phyloP scores from a whole-genome alignment of 495 filamentous ascomycete genomes.

The Talaromyces liani region DNA sequence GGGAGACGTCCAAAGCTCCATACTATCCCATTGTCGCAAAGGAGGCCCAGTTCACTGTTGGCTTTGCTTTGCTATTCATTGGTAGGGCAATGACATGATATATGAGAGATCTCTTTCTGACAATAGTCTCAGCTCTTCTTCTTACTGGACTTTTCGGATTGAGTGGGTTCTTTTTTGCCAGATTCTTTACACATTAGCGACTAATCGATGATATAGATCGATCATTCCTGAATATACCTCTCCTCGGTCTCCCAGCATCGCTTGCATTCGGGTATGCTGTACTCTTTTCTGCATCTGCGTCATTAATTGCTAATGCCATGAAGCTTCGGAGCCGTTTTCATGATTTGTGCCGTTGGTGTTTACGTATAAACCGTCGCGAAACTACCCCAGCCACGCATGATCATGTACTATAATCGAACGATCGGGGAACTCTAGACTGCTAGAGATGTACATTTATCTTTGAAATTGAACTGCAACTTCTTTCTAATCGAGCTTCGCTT shows the following conservation, averaged over 20 bases:
- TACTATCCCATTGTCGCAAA: slow-evolving; percentile 78
- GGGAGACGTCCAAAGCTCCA: slow-evolving; percentile 81
- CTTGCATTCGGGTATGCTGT: slow-evolving; percentile 75
- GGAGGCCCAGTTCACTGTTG: slow-evolving; percentile 74
- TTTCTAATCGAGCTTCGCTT: not conserved
- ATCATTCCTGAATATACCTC: slow-evolving; percentile 64
- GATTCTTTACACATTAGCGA: not conserved
- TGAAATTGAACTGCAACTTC: slow-evolving; percentile 9
- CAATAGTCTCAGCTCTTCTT: slow-evolving; percentile 39
- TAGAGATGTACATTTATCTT: slow-evolving; percentile 24
- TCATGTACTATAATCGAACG: slow-evolving; percentile 33
- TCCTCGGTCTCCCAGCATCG: slow-evolving; percentile 83
- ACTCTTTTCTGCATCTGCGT: not conserved
- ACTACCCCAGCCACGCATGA: slow-evolving; percentile 11
- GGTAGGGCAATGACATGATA: slow-evolving; percentile 34
- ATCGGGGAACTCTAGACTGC: slow-evolving; percentile 23
- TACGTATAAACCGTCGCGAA: slow-evolving; percentile 65
- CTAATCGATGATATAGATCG: slow-evolving; percentile 54
- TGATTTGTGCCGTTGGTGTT: slow-evolving; percentile 97
- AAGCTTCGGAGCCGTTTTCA: slow-evolving; percentile 92
- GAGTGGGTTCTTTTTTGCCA: slow-evolving; percentile 49
- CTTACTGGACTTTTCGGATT: slow-evolving; percentile 70
- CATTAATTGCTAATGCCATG: slow-evolving; percentile 11
- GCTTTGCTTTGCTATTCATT: slow-evolving; percentile 65
- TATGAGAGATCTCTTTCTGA: slow-evolving; percentile 5